Conservation (phyloP, 1,284 basidiomycete species). For the Sanghuangporus sanghuang region DNA sequence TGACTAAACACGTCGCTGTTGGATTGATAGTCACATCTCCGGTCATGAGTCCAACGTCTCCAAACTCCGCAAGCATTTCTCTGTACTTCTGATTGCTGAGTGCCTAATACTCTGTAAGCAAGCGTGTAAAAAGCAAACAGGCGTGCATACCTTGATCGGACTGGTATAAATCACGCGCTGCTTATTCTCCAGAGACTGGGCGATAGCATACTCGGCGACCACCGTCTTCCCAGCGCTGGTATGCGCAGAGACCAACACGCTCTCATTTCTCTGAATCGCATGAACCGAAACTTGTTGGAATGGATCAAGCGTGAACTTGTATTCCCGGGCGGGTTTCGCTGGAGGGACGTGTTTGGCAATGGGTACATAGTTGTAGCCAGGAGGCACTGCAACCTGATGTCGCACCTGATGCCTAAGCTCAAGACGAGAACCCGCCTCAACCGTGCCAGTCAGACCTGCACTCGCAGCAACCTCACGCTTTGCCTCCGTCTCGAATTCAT, state of each 20-base stretch:
- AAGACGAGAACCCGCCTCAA: constrained; percentile 61
- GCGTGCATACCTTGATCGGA: constrained; percentile 87
- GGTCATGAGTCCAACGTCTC: constrained; percentile 98
- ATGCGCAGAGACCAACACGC: constrained; percentile 97
- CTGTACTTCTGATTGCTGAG: constrained; percentile 99
- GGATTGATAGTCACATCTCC: constrained; percentile 99
- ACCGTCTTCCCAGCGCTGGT: constrained; percentile 99
- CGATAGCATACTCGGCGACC: constrained; percentile 99
- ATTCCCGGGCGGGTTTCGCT: constrained; percentile 85
- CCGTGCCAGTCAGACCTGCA: constrained; percentile 70
- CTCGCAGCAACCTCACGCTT: constrained; percentile 84
- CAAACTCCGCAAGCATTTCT: constrained; percentile 95
- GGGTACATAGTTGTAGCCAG: constrained; percentile 87
- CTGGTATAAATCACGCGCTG: constrained; percentile 98
- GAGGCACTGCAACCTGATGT: constrained; percentile 94
- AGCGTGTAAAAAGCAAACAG: constrained; percentile 15
- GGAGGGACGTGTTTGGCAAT: constrained; percentile 92
- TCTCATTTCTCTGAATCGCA: constrained; percentile 96
- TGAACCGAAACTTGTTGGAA: constrained; percentile 95
- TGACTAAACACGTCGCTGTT: constrained; percentile 93
- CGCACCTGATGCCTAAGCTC: constrained; percentile 79
- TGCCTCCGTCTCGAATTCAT: constrained; percentile 87
- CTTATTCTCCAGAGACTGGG: constrained; percentile 87
- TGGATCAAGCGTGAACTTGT: constrained; percentile 96
- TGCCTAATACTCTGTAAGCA: constrained; percentile 50